Base-by-base conservation (phyloP, 2,329 filamentous ascomycete species). In the Hymenotorrendiella dingleyae region DNA sequence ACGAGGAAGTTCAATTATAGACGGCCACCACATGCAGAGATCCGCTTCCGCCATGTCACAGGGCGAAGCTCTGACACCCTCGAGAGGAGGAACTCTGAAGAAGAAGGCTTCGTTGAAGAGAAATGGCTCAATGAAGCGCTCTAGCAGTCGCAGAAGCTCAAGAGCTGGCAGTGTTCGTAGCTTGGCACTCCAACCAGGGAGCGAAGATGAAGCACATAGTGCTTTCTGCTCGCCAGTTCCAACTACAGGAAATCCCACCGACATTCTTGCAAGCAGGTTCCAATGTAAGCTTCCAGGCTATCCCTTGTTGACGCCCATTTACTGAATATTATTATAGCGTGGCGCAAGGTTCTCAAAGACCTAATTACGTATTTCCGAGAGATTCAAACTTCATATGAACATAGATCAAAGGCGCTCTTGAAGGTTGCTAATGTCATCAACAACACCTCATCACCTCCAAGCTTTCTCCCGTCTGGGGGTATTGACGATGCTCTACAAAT, bases 301-400 rank as follows among this genome's bases (percentile, higher is more conserved):
- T n/a, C n/a, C n/a, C n/a, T n/a, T n/a, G 24, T 39, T 22, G n/a
- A 14, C 19, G n/a, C 12, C 9, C 3, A 10, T 5, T n/a, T 19
- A 14, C 17, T 28, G 4, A 11, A 10, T 4, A 40, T 6, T 19
- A 16, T 19, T 22, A 42, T 54, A 94, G 89, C 86, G 39, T 98
- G 93, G 93, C 80, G 93, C 56, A 95, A 94, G 69, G 76, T 96
- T 11, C 76, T 98, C 40, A 97, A 97, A 63, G 90, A 96, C 54
- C 73, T 97, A 33, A 95, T 97, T 53, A 71, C 85, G 43, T 97
- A 95, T 64, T 97, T 96, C 63, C 82, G 87, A 56, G 93, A 97
- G 63, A 81, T 97, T 35, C 88, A 95, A 61, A 77, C 76, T 38
- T 86, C 90, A 36, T 96, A 96, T 64, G 91, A 98, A 59, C 76